Base-by-base conservation (phyloP, 139 green algal genomes). In the Microglena sp. region DNA sequence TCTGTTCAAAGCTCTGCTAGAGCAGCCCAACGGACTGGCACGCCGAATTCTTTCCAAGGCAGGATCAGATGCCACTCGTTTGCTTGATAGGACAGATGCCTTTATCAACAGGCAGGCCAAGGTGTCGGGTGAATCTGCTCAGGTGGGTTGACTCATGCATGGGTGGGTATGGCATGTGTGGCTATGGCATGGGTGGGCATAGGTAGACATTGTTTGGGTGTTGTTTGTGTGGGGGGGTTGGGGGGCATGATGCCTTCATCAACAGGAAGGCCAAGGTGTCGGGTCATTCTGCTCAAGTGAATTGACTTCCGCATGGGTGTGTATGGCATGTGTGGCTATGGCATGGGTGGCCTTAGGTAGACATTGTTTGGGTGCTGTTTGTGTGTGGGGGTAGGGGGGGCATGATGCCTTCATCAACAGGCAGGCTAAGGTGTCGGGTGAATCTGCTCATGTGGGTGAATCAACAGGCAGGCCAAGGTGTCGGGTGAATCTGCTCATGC, bases 11-110 rank as follows among this genome's bases (percentile, higher is more conserved):
- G 88, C 89, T 1, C 73, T 99, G 73, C 79, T 98, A 68, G 90
- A 98, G 84, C 91, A 99, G 81, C 82, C 89, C 36, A 94, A 96
- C 54, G 92, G 91, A 1, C 77, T 98, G 61, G 89, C 89, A 0
- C 66, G 81, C 7, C 77, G 89, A 33, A 86, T 97, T 54, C 5
- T 97, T 6, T 69, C 76, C 62, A 95, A 97, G 75, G 88, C 91
- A 5, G 90, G 88, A 26, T 73, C 68, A 29, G 88, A 98, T 62
- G 68, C 85, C 26, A 87, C 79, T 0, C 55, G 73, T 6, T 66
- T 96, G 65, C 76, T 98, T 60, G 84, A 92, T 4, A 78, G 78
- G 58, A 84, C 77, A 1, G 90, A 97, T 27, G 73, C 64, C 2
- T 92, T 82, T 80, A 91, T 98, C 45, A 46, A 79, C 21, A 54